Base-by-base conservation (phyloP, 257 asterid species). In the Nemophila menziesii region DNA sequence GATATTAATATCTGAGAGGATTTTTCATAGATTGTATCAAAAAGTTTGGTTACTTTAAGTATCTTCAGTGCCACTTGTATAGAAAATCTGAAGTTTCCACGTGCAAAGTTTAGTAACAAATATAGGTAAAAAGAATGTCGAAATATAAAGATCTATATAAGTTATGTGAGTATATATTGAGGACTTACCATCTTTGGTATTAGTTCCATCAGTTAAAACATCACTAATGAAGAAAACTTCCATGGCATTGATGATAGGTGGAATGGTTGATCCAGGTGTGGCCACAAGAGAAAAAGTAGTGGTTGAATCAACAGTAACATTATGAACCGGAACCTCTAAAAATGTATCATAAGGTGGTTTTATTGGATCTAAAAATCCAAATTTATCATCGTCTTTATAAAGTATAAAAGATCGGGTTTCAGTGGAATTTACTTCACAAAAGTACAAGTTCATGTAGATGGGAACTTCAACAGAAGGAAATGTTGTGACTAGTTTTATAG, bases 191-290 rank as follows among this genome's bases (percentile, higher is more conserved):
- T 80, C 93, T 21, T 22, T 20, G 13, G 4, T 20, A 26, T 61
- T 19, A 42, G 93, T 74, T 10, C 78, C 79, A 15, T 55, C 14
- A 1, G 62, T 53, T 3, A 70, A 42, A 4, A 22, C 45, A 8
- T 60, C 50, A 9, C 78, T 56, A n/a, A 72, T 7, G 45, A 20
- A 4, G 41, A 62, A 78, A 3, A 72, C 37, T 55, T 74, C 93
- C 74, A 74, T 8, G 39, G 76, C 90, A 23, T 72, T 81, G 60
- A 81, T 68, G 43, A 81, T 66, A 4, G 93, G 86, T 4, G 82
- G 78, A 27, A 81, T 80, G 4, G 82, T 74, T 1, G 93, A 67
- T 51, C 3, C 60, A 8, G 51, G 16, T 0, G 67, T 46, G 3
- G 83, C 49, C 4, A 64, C 72, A 9, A 81, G 34, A 11, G 60